phyloP scores from a whole-genome alignment of 2,329 filamentous ascomycete species.

The Alternaria atra region DNA sequence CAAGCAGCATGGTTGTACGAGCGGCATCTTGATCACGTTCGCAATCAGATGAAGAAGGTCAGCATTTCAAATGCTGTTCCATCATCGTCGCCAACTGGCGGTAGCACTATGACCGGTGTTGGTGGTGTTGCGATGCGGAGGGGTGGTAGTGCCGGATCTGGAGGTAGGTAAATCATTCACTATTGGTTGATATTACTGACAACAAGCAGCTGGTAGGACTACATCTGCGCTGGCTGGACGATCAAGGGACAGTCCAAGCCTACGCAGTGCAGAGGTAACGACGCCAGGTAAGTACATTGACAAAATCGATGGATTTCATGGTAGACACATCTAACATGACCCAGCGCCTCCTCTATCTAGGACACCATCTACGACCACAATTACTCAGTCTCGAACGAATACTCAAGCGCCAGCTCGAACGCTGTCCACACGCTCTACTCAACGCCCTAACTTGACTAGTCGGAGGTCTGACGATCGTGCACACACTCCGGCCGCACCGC shows the following conservation, averaged over 20 bases:
- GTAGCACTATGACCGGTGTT: constrained; percentile 55
- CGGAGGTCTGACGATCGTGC: constrained; percentile 26
- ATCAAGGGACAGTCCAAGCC: constrained; percentile 64
- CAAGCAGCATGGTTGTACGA: constrained; percentile 96
- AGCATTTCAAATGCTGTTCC: constrained; percentile 67
- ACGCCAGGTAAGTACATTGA: constrained; percentile 46
- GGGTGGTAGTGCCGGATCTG: constrained; percentile 57
- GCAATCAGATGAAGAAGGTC: constrained; percentile 85
- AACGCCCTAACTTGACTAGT: constrained; percentile 32
- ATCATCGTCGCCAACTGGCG: constrained; percentile 50
- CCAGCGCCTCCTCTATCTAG: constrained; percentile 51
- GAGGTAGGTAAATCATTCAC: constrained; percentile 37
- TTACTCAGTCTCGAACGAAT: constrained; percentile 53
- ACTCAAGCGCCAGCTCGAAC: constrained; percentile 35
- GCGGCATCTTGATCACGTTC: constrained; percentile 85
- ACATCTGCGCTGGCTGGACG: constrained; percentile 67
- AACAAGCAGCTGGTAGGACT: constrained; percentile 49
- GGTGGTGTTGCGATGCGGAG: constrained; percentile 61
- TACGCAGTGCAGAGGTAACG: constrained; percentile 59
- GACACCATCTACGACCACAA: constrained; percentile 59
- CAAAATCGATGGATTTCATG: not conserved
- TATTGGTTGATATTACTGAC: constrained; percentile 4
- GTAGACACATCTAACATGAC: not conserved
- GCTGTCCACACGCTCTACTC: constrained; percentile 38
- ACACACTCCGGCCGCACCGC: constrained; percentile 9